A percentile compares a stretch with the other conserved stretches of the same genome.
These are phyloP conservation scores for Elongisporangium prolatum DNA, from an alignment of 352 stramenopile species.

Conservation along the genomic window DNA sequence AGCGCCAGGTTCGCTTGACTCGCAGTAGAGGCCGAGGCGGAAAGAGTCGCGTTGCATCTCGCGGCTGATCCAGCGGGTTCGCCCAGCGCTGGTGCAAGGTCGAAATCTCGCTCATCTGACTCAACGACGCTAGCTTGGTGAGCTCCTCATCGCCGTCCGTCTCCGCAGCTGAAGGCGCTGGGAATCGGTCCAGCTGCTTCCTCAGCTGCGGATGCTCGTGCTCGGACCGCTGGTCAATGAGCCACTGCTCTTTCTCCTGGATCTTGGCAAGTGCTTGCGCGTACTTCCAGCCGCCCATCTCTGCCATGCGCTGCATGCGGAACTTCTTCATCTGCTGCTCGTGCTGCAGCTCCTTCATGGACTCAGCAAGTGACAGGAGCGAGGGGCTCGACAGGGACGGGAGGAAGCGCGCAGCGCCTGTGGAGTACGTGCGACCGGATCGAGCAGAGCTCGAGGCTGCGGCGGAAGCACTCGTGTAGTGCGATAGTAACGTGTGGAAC, in stretches of 20 bases:
- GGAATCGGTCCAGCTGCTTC: conserved; percentile 29
- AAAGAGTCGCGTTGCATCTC: conserved; percentile 36
- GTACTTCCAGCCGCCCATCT: conserved; percentile 77
- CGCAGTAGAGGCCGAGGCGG: conserved; percentile 66
- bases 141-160: conserved; percentile 16
- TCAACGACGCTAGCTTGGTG: conserved; percentile 17
- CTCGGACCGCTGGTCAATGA: conserved; percentile 47
- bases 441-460: conserved; percentile 6
- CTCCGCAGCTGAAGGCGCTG: conserved; percentile 10
- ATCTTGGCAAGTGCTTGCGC: conserved; percentile 50
- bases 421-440: conserved; percentile 8
- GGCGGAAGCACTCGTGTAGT: conserved; percentile 26
- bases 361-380: conserved; percentile 48
- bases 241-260: conserved; percentile 53
- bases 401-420: conserved; percentile 4
- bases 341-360: conserved; percentile 76
- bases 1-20: conserved; percentile 82
- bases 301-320: conserved; percentile 43
- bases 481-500: conserved; percentile 64
- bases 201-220: conserved; percentile 57
- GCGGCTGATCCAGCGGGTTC: conserved; percentile 64
- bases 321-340: conserved; percentile 86
- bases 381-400: conserved; percentile 8
- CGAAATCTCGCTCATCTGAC: conserved; percentile 46
- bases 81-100: conserved; percentile 55